Evolutionary conservation across 495 filamentous ascomycete species (phyloP), one percentile per base, ranked within the genome.

Genomic region (Pseudoneurospora amorphoporcata): DNA sequence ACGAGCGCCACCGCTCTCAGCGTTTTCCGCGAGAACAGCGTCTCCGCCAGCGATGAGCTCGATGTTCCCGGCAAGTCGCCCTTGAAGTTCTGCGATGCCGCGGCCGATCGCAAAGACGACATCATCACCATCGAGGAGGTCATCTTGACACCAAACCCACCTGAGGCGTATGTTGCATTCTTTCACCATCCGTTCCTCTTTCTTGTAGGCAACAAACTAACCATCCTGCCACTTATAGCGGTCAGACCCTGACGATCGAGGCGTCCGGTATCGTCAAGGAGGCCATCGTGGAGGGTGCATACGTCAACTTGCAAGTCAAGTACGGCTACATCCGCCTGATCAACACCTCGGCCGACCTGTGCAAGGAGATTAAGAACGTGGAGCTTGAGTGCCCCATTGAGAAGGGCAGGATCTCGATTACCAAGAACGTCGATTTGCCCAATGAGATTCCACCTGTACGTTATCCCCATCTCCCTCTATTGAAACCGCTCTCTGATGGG

Each of bases 281-380:
- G 72, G 76, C 81, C 14, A 86, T 99, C 72, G 86, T 87, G n/a
- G 79, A 92, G 43, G 94, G 92, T 69, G 92, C 96, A 47, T 90
- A 89, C 72, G 90, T 97, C 41, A 84, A 90, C 39, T 80, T 99
- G 39, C 86, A 90, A 71, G 94, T 98, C 83, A 98, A 97, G 81
- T 99, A 95, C 80, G 95, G 93, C 74, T 83, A 97, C 76, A 97
- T 99, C 79, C 92, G 90, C 68, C 85, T 99, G 71, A 87, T 99
- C 81, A 91, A 87, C 76, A 90, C 92, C 71, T 84, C 82, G 71
- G 88, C 90, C 76, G 90, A 97, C 79, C 87, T 98, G 14, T 99
- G 95, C 83, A 91, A 97, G 29, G 88, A 97, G 81, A 88, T 97
- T 72, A 82, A 86, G 76, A 93, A 97, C 70, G 92, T 97, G 14